Evolutionary conservation across 345 rosid species (phyloP).

Genomic region (Aquilaria yunnanensis): DNA sequence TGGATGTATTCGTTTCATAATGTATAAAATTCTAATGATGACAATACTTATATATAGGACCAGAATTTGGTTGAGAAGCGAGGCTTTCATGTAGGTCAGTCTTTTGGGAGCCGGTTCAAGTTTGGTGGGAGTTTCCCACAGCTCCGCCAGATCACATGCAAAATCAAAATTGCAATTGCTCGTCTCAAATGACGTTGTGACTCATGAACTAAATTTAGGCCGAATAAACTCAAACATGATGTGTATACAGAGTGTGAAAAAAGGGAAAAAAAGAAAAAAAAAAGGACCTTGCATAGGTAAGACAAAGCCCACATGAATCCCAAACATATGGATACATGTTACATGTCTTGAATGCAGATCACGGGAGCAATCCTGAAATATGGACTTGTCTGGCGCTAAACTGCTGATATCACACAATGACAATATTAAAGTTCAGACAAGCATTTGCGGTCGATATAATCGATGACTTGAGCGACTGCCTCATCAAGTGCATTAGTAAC

Average conservation of each 20-base stretch:
- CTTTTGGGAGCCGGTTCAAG: slow-evolving; percentile 33
- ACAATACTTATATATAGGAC: slow-evolving; percentile 2
- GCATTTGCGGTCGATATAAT: slow-evolving; percentile 64
- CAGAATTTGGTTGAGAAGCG: slow-evolving; percentile 38
- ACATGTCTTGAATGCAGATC: no score
- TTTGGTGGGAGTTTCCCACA: slow-evolving; percentile 31
- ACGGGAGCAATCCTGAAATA: no score
- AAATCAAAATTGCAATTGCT: not conserved
- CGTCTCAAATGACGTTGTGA: slow-evolving; percentile 12
- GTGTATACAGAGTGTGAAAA: no score
- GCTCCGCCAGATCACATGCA: no score
- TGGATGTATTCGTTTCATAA: not conserved
- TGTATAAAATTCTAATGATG: slow-evolving; percentile 2
- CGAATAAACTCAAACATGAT: no score
- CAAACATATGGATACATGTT: no score
- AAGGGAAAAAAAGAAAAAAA: not conserved
- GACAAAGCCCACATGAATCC: no score
- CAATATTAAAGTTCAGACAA: slow-evolving; percentile 55
- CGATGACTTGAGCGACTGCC: slow-evolving; percentile 45
- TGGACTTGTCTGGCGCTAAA: no score
- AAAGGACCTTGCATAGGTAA: not conserved
- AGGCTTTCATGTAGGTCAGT: slow-evolving; percentile 25
- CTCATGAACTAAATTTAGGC: no score
- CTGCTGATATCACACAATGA: no score
- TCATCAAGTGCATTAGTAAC: slow-evolving; percentile 59